Percentiles rank a stretch among this genome's conserved stretches.
Conservation (phyloP, 371 early-diverging fungal genomes). For the Mortierella sp. region DNA sequence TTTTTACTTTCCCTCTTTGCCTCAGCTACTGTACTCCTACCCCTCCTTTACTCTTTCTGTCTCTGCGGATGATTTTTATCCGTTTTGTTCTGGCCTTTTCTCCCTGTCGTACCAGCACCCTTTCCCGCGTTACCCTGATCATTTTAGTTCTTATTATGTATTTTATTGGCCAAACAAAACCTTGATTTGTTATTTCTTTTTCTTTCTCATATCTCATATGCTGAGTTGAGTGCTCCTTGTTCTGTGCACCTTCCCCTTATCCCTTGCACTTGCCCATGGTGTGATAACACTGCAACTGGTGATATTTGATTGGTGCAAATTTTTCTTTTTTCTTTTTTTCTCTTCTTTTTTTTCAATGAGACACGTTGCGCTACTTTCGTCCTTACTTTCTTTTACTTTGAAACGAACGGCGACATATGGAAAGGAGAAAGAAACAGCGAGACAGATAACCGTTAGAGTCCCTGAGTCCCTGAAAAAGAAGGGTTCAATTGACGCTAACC, state of each 20-base stretch:
- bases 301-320: conserved; percentile 3
- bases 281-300: background rate
- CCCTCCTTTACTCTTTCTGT: background rate
- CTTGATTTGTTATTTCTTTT: background rate
- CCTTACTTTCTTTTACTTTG: background rate
- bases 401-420: background rate
- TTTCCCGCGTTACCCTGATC: background rate
- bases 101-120: background rate
- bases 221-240: background rate
- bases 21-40: background rate
- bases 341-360: background rate
- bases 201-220: background rate
- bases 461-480: background rate
- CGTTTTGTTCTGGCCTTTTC: background rate
- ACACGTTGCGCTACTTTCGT: background rate
- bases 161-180: conserved; percentile 4
- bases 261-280: background rate
- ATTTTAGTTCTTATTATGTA: background rate
- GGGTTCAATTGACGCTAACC: background rate
- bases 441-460: background rate
- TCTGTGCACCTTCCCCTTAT: background rate
- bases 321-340: background rate
- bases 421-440: background rate
- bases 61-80: conserved; percentile 5
- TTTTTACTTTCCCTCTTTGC: background rate